Base-by-base conservation (phyloP, 371 early-diverging fungal genomes). In the Apophysomyces elegans region DNA sequence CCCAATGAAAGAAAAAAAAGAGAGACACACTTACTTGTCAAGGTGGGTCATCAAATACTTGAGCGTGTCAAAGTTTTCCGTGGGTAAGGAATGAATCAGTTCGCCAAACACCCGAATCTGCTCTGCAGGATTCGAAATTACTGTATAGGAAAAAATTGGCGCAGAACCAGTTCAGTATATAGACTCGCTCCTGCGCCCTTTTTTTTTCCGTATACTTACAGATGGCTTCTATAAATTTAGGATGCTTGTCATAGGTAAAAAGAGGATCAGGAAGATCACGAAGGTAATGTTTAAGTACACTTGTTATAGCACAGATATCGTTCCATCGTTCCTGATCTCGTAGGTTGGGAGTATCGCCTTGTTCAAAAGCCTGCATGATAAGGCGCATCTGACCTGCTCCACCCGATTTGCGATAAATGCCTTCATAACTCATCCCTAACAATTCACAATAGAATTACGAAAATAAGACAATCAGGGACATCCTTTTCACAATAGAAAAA, bases 271-370 rank as follows among this genome's bases (percentile, higher is more conserved):
- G 96, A 66, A 97, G 65, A 18, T 94, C 95, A 37, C 98, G 85
- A 59, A 98, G 86, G 66, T 96, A 98, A 75, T 95, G 95, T 74
- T 96, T 97, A 59, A 98, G 76, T 32, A 98, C 87, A 59, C 96
- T 95, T 1, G 98, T 96, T 12, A 96, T 84, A 8, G 88, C 86
- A 64, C 87, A 84, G 43, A 90, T 87, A 75, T 87, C 88, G 66
- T 82, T 80, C 71, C 84, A 87, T 61, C 80, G 69, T 11, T 78
- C 74, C 6, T 77, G 67, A 58, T 88, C 85, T 45, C 68, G 73
- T 14, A 91, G 57, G 60, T 86, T 66, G n/a, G 70, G 72, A 5
- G 69, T 62, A 14, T 82, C 78, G 2, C 81, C 83, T 16, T 76
- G 64, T 54, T 88, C 84, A 54, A 86, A 78, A 3, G 80, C 70